Evolutionary conservation across 1,139 yeast species (phyloP), one percentile per base, ranked within the genome.

Genomic region (Suhomyces chickasaworum): DNA sequence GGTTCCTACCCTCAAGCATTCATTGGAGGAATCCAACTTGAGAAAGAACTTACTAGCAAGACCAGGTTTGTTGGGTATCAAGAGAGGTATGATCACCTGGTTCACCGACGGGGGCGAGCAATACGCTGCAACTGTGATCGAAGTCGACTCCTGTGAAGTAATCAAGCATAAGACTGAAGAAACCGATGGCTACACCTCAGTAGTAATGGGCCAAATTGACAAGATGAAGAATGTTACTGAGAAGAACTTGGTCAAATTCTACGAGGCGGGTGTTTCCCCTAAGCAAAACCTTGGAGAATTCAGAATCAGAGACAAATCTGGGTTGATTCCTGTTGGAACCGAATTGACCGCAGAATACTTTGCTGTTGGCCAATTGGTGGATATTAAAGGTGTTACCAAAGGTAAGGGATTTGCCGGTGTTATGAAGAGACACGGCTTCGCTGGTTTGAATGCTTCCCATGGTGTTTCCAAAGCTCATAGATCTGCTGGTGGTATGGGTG

Each of bases 381-480:
- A 93, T 63, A 73, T 89, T 43, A 78, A 83, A 60, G 86, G 91
- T 12, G 76, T 79, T 17, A 77, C 95, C 41, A 93, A 90, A 66
- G 99, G 99, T 71, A 93, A 95, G 69, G 99, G 99, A 13, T 89
- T 89, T 66, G 90, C 93, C 17, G 99, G 99, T 81, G 99, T 93
- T 17, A 93, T 93, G 97, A 93, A 93, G 67, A 83, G 97, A 71
- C 87, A 87, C 75, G 88, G 89, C n/a, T 93, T 93, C 71, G 75
- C 74, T 44, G 99, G 99, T 75, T 81, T 89, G 66, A 80, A 82
- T 42, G 98, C 98, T 6, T 78, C 97, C 1, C 99, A 93, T 68
- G 99, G 99, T 86, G 93, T 89, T 37, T 89, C 99, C 29, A 75
- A 80, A 48, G 87, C 95, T 31, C 98, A 93, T 66, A 86, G 99